Evolutionary conservation across 192 early-diverging fungal genomes (phyloP).

Genomic region (Coemansia sp.): DNA sequence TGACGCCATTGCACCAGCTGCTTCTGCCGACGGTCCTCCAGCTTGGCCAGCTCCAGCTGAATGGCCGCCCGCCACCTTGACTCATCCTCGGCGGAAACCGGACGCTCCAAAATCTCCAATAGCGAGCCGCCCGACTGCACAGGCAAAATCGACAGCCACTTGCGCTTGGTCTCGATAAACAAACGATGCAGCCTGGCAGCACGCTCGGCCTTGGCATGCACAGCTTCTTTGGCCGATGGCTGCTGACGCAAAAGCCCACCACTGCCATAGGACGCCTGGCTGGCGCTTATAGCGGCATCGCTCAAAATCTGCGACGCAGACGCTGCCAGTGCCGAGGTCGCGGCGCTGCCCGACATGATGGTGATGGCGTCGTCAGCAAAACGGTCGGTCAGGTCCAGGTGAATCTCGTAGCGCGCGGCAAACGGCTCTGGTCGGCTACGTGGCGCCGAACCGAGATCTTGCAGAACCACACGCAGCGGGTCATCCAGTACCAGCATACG

Average conservation of each 20-base stretch:
- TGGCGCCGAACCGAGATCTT: slow-evolving; percentile 66
- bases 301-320: slow-evolving; percentile 56
- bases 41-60: slow-evolving; percentile 55
- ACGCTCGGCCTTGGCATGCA: slow-evolving; percentile 56
- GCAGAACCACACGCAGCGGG: slow-evolving; percentile 64
- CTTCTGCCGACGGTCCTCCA: slow-evolving; percentile 47
- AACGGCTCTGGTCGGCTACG: slow-evolving; percentile 48
- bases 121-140: slow-evolving; percentile 83
- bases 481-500: slow-evolving; percentile 59
- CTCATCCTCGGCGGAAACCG: slow-evolving; percentile 77
- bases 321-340: slow-evolving; percentile 50
- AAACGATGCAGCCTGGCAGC: slow-evolving; percentile 64
- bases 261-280: slow-evolving; percentile 50
- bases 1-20: slow-evolving; percentile 51
- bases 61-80: slow-evolving; percentile 56
- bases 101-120: slow-evolving; percentile 78
- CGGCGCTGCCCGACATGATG: slow-evolving; percentile 55
- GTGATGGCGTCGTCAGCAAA: slow-evolving; percentile 61
- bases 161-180: slow-evolving; percentile 87
- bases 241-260: slow-evolving; percentile 48
- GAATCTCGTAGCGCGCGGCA: slow-evolving; percentile 49
- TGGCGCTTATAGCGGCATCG: slow-evolving; percentile 53
- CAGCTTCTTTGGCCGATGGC: slow-evolving; percentile 55
- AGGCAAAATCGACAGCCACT: slow-evolving; percentile 78
- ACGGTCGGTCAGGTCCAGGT: slow-evolving; percentile 56